A percentile compares a stretch with the other conserved stretches of the same genome.
These are phyloP conservation scores for Lineolata rhizophorae DNA, from an alignment of 495 filamentous ascomycete species.

Conservation along the genomic window DNA sequence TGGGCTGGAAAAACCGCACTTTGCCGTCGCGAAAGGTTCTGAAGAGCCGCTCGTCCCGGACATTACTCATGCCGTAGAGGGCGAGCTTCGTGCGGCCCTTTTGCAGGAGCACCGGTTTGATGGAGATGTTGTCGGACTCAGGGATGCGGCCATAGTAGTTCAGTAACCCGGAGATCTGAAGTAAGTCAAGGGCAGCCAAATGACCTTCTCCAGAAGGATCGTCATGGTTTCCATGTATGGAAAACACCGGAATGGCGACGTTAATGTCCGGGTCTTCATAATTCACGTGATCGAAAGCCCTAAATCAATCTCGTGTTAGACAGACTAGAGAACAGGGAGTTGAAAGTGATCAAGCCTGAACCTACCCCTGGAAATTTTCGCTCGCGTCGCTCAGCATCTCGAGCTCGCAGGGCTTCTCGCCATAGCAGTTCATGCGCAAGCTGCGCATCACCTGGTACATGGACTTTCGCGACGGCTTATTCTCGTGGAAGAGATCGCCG, in stretches of 20 bases:
- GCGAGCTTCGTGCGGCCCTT: slow-evolving; percentile 89
- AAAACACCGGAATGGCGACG: slow-evolving; percentile 91
- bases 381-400: slow-evolving; percentile 85
- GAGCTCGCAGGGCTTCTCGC: slow-evolving; percentile 85
- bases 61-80: slow-evolving; percentile 89
- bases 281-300: slow-evolving; percentile 78
- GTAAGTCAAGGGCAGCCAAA: slow-evolving; percentile 68
- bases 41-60: slow-evolving; percentile 84
- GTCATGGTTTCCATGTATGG: slow-evolving; percentile 97
- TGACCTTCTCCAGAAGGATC: slow-evolving; percentile 85
- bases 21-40: slow-evolving; percentile 83
- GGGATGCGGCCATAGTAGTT: slow-evolving; percentile 93
- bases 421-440: slow-evolving; percentile 77
- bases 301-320: slow-evolving; percentile 6
- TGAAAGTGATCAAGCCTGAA: not conserved
- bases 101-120: slow-evolving; percentile 80
- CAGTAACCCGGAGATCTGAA: slow-evolving; percentile 74
- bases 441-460: slow-evolving; percentile 96
- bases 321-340: slow-evolving; percentile 2
- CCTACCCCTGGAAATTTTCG: slow-evolving; percentile 54
- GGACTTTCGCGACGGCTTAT: slow-evolving; percentile 85
- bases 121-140: slow-evolving; percentile 73
- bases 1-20: slow-evolving; percentile 79
- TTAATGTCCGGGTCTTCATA: slow-evolving; percentile 98
- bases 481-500: slow-evolving; percentile 95